Base-by-base conservation (phyloP, 148 eudicot species). In the Cornus kousa region DNA sequence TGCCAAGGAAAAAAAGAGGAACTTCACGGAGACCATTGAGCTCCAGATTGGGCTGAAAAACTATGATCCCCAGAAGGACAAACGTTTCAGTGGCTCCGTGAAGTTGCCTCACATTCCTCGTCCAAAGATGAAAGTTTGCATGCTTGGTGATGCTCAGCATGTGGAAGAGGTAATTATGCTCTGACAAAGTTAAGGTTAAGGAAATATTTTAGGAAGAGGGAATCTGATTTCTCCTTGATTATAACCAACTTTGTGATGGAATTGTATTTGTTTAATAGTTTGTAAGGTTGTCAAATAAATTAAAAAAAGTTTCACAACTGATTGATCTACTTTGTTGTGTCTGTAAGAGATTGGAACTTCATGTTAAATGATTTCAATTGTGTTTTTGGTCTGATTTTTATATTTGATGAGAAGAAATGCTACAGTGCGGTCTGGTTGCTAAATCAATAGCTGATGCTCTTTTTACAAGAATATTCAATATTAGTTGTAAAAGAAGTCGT, bases 141-240 rank as follows among this genome's bases (percentile, higher is more conserved):
- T 92, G 97, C 97, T 92, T 78, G 97, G 97, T 16, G 97, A 92
- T 89, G 97, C 97, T 5, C 97, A 90, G 75, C 97, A 92, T 24
- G 94, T 92, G 24, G 97, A 88, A 79, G 94, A 89, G 92, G 97
- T 92, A 89, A 22, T 48, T 20, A 43, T 67, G 7, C 12, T 23
- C 14, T 40, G 19, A 39, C 2, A 39, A 39, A 62, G 39, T n/a
- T 74, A 39, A 14, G 46, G 23, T 16, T 43, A 24, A 31, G 20
- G 23, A 5, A 23, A 12, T 24, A n/a, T 17, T 17, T n/a, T 62
- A n/a, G 24, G 22, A 62, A 62, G 37, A 17, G 24, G 66, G 66
- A 62, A 20, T 62, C 5, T 62, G 23, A 62, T n/a, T 19, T 43
- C 48, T 43, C 8, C 48, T 43, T 43, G 48, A 6, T 43, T 6